Evolutionary conservation across 1,284 basidiomycete genomes (phyloP), one percentile per base, ranked within the genome.

Genomic region (Porogramme epimiltina): DNA sequence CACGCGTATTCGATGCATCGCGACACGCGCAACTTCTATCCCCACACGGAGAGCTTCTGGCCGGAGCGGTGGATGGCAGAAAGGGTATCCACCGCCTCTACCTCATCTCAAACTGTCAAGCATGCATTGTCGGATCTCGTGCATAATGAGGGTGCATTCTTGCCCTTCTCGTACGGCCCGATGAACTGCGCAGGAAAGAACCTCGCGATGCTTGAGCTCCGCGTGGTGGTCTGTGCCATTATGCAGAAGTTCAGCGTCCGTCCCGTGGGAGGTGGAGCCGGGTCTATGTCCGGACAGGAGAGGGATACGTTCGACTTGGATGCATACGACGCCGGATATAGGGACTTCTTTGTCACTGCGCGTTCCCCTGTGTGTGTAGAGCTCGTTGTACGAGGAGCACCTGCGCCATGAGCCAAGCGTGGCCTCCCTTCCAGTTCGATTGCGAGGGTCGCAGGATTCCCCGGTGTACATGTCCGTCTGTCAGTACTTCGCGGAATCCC

Each of bases 121-220:
- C n/a, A n/a, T n/a, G n/a, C n/a, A n/a, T n/a, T n/a, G n/a, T n/a
- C n/a, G n/a, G 41, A 11, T 20, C 42, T 62, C 24, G 46, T 55
- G 18, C 59, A 62, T 46, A 58, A 65, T 53, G 19, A 47, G 9
- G 44, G 40, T 39, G 66, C 63, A 4, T 69, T 59, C 52, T 48
- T 64, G 8, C 65, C 66, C 5, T 68, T 67, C 58, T 64, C 62
- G 11, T 54, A 47, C 46, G 67, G 66, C 3, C 56, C 64, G 5
- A 49, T 62, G 36, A 66, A 60, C 50, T 70, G 70, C 54, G 64
- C 64, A 3, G 69, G 67, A 0, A 66, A 66, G 51, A 54, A 55
- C 44, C 59, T 70, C 20, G 69, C 69, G 10, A 20, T 62, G 52
- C 55, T 36, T 15, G 48, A 50, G 48, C 44, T 50, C 11, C 52